Evolutionary conservation across 352 stramenopile species (phyloP), one percentile per base, ranked within the genome.

Genomic region (Globisporangium echinulatum): DNA sequence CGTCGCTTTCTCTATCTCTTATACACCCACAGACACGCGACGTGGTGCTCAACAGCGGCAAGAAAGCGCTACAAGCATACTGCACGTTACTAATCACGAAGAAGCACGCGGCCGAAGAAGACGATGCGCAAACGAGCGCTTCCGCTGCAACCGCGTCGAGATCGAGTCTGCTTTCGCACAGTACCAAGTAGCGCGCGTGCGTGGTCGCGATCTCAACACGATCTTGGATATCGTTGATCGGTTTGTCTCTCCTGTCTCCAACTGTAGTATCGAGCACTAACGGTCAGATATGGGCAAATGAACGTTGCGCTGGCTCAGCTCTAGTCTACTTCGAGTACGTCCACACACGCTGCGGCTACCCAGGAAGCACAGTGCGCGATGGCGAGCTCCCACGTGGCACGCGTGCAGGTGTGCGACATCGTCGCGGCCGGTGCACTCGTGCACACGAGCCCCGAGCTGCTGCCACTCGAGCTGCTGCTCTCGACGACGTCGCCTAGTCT

Each of bases 1-100:
- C 25, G 25, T 25, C 25, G 25, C 25, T 25, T 25, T 25, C 11
- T 46, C 5, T 42, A 44, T 44, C 7, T 15, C 4, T 44, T 6
- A 7, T 14, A 14, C 40, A 25, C 25, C 5, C 10, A 1, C 52
- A 85, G 72, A 87, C 79, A 0, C 70, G 81, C 37, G 76, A 90
- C 42, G 76, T 88, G 52, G 82, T 92, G 42, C 65, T 92, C 7
- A 72, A 64, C 46, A 88, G 82, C 37, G 82, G 82, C 4, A 90
- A 89, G 64, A 88, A 87, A 52, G 74, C 74, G 14, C 42, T 90
- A 19, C 78, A 88, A 49, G 77, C 79, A 17, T 90, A 90, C 60
- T 90, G 80, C 49, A 84, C 78, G 7, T 59, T 86, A 44, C 57
- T 90, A 9, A 64, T 88, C 58, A 85, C 72, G 58, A 75, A 81